These are phyloP conservation scores for Hyphopichia fennica DNA, from an alignment of 1,139 yeast genomes.

Conservation along the genomic window DNA sequence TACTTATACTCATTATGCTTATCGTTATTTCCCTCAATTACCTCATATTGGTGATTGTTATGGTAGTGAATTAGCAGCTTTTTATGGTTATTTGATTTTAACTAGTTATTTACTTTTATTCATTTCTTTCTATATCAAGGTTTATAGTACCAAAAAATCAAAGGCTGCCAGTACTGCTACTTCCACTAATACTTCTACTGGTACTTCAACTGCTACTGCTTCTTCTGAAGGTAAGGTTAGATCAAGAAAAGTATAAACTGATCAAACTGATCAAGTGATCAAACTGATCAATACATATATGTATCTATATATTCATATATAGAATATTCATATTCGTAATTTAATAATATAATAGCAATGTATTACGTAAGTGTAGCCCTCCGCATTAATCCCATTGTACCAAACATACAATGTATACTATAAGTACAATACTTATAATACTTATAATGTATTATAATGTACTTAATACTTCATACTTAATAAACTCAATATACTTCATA, in stretches of 20 bases:
- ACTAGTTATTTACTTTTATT: constrained; percentile 88
- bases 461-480: too few relatives aligned
- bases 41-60: constrained; percentile 88
- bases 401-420: too few relatives aligned
- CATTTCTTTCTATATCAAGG: constrained; percentile 89
- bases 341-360: too few relatives aligned
- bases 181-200: constrained; percentile 8
- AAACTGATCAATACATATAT: too few relatives aligned
- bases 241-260: constrained; percentile 44
- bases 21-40: constrained; percentile 55
- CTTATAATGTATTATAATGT: too few relatives aligned
- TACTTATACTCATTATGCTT: constrained; percentile 76
- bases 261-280: neutral
- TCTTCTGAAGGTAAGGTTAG: constrained; percentile 33
- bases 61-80: constrained; percentile 92
- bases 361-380: too few relatives aligned
- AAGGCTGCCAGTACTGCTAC: neutral
- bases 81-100: constrained; percentile 84
- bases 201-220: constrained; percentile 11
- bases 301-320: too few relatives aligned
- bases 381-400: too few relatives aligned
- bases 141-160: constrained; percentile 56
- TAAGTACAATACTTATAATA: too few relatives aligned
- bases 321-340: too few relatives aligned
- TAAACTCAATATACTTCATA: too few relatives aligned